A percentile compares a stretch with the other conserved stretches of the same genome.
These are phyloP conservation scores for Citrullus mucosospermus DNA, from an alignment of 306 rosid genomes.

Conservation along the genomic window DNA sequence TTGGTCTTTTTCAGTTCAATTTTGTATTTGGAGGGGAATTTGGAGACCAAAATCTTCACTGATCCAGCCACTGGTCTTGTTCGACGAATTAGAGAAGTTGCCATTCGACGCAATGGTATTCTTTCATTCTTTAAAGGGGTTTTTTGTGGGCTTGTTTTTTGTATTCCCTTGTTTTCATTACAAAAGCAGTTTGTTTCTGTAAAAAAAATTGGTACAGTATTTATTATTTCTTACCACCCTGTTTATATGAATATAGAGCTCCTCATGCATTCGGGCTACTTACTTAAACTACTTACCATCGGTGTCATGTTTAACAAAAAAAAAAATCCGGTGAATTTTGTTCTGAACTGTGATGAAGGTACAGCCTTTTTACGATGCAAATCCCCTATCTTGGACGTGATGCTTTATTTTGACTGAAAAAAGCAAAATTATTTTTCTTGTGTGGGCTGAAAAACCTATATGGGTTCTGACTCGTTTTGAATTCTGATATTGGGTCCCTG, in stretches of 20 bases:
- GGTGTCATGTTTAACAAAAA: background rate
- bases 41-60: constrained; percentile 62
- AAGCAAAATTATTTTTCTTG: background rate
- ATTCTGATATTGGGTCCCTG: background rate
- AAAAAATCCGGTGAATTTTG: background rate
- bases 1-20: constrained; percentile 39
- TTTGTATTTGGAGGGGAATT: constrained; percentile 72
- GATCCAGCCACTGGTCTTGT: constrained; percentile 63
- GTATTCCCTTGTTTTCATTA: too few species aligned
- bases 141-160: too few species aligned
- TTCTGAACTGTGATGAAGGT: background rate
- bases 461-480: background rate
- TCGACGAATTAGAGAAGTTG: constrained; percentile 67
- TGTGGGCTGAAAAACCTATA: background rate
- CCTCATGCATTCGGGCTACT: background rate
- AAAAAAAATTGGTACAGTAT: constrained; percentile 27
- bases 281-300: background rate
- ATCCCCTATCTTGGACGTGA: background rate
- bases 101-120: constrained; percentile 60
- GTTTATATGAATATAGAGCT: background rate
- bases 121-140: background rate
- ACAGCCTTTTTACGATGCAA: background rate
- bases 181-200: too few species aligned
- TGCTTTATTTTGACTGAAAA: background rate
- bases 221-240: background rate